phyloP scores from a whole-genome alignment of 495 filamentous ascomycete species.

The Talaromyces nanjingensis region DNA sequence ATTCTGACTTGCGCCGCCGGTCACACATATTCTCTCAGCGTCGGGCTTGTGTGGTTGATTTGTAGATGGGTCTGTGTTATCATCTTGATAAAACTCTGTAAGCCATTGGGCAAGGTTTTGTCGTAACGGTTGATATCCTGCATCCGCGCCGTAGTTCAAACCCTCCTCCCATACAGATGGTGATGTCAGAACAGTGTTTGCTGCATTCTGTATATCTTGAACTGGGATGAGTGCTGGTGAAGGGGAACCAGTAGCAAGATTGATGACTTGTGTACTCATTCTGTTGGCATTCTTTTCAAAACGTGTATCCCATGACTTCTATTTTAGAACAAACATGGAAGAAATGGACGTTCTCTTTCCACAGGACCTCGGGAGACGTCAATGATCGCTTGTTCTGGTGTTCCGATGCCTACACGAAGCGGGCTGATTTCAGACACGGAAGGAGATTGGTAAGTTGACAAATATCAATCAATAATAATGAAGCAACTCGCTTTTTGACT shows the following conservation, averaged over 20 bases:
- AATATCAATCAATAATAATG: too few relatives aligned
- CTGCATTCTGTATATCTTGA: constrained; percentile 41
- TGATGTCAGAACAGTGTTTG: constrained; percentile 45
- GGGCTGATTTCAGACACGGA: too few relatives aligned
- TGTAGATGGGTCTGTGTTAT: not conserved
- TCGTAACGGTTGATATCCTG: constrained; percentile 54
- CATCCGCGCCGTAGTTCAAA: constrained; percentile 65
- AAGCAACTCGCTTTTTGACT: too few relatives aligned
- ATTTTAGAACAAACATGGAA: too few relatives aligned
- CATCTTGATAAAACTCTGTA: constrained; percentile 39
- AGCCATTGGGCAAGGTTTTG: constrained; percentile 57
- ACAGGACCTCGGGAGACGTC: too few relatives aligned
- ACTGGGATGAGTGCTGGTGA: constrained; percentile 53
- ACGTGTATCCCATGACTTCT: too few relatives aligned
- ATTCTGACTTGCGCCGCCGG: constrained; percentile 60
- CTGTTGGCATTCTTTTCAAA: not conserved
- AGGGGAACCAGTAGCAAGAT: constrained; percentile 60
- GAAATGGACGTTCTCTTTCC: too few relatives aligned
- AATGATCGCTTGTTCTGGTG: too few relatives aligned
- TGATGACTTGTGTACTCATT: constrained; percentile 29
- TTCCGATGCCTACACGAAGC: too few relatives aligned
- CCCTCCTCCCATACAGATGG: constrained; percentile 37
- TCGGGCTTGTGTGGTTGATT: constrained; percentile 10
- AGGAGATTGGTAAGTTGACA: too few relatives aligned
- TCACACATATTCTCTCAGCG: constrained; percentile 54